Base-by-base conservation (phyloP, 495 filamentous ascomycete species). In the Lindgomyces ingoldianus region DNA sequence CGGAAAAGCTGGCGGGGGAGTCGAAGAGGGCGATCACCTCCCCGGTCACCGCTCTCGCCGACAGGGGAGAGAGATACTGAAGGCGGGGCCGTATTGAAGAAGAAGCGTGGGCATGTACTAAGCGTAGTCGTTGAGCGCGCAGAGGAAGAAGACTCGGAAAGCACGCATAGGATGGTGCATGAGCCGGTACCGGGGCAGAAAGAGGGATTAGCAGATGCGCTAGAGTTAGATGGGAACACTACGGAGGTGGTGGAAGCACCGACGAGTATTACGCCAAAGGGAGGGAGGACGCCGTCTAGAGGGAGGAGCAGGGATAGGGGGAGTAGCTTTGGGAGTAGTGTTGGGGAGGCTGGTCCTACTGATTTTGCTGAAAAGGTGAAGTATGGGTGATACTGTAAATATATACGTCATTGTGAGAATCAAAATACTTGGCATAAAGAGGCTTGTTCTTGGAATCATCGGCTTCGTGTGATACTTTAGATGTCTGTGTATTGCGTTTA, bases 131-230 rank as follows among this genome's bases (percentile, higher is more conserved):
- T 66, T 1, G 63, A 66, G 42, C 33, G 57, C 10, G 42, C n/a
- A 6, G 58, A 62, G 16, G 64, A 67, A 24, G 64, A 67, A 39
- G 33, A 39, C 33, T 39, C 33, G 14, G 33, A 39, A 39, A 6
- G 6, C 33, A 39, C 47, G 14, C 18, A 50, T 6, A 27, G 49
- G 24, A 52, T 47, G 36, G 49, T 46, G 25, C 19, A 30, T 3
- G 64, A 67, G 52, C 64, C 64, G 49, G 64, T 67, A 3, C 64
- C 64, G 25, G 64, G 64, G 45, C 64, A 67, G 45, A 49, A 36
- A 22, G 64, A 67, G 30, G 64, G 64, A 25, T 33, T 67, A 27
- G 64, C 39, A 3, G 58, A 59, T 48, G 21, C 64, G 22, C 30
- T 67, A 41, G 64, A 67, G 57, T 41, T 67, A 29, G 64, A 67